Percentiles rank a stretch among this genome's conserved stretches.
These are phyloP conservation scores for Cercospora brassicicola DNA, from an alignment of 2,329 filamentous ascomycete species.

Conservation along the genomic window DNA sequence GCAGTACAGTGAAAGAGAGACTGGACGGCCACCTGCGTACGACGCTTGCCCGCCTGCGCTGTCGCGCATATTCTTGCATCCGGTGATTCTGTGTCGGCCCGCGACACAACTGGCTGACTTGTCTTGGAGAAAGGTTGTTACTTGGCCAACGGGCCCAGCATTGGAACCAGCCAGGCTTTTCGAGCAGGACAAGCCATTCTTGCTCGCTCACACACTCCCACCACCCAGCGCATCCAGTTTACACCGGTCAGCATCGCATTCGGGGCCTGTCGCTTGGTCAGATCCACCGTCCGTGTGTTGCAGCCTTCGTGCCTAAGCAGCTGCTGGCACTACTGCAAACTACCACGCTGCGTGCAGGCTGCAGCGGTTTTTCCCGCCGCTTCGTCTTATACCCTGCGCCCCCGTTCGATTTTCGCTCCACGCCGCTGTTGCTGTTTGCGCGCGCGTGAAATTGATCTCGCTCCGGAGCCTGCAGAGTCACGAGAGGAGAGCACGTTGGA, in stretches of 20 bases:
- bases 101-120: not conserved
- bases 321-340: constrained; percentile 9
- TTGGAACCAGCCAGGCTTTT: not conserved
- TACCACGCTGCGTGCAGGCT: constrained; percentile 1
- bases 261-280: no score
- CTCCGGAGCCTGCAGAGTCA: constrained; percentile 7
- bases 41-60: not conserved
- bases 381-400: not conserved
- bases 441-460: not conserved
- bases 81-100: not conserved
- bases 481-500: not conserved
- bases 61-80: constrained; percentile 2
- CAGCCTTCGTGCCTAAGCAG: constrained; percentile 9
- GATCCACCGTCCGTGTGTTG: constrained; percentile 2
- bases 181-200: not conserved
- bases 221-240: not conserved
- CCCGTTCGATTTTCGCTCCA: not conserved
- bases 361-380: constrained; percentile 9
- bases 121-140: not conserved
- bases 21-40: not conserved
- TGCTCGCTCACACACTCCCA: not conserved
- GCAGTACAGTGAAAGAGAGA: not conserved
- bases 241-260: no score
- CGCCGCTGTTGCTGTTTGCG: constrained; percentile 4
- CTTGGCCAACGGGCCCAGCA: not conserved